Base-by-base conservation (phyloP, 2,329 filamentous ascomycete species). In the Arthrobotrys megalospora region DNA sequence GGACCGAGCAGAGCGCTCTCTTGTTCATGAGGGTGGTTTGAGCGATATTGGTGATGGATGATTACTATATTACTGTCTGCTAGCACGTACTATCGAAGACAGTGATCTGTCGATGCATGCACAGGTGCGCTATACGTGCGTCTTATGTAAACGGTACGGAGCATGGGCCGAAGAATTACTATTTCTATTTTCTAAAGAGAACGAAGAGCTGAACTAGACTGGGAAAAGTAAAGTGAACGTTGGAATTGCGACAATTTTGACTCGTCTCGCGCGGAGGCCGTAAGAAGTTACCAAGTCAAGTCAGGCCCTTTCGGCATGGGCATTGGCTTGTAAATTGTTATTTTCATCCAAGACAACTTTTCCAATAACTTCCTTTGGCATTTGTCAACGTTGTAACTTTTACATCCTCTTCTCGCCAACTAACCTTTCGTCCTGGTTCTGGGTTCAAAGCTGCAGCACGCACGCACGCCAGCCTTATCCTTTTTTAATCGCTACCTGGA, bases 161-260 rank as follows among this genome's bases (percentile, higher is more conserved):
- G 14, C 50, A n/a, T 14, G 50, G 3, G 50, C 50, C 50, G 50
- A 53, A 53, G 6, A 6, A 19, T 28, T 28, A 28, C 24, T 28
- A 28, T 28, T 28, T 28, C 24, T 28, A 36, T 28, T 8, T n/a
- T 32, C 47, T 14, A 24, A 60, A 60, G 14, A 34, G 7, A 34
- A 16, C 24, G 12, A 10, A 14, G 14, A 36, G 12, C 3, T 28
- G 11, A 14, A 21, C 52, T 41, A 58, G 14, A n/a, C 58, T 55
- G 48, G 36, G 68, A 58, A 72, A 47, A 55, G 68, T 53, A 58
- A 45, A 55, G 64, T 53, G 58, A 28, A 47, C 68, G 68, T 65
- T 58, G 8, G 69, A 60, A 73, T 60, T 73, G 69, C 69, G 69
- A 73, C 69, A 73, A 58, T 60, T 66, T 60, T 34, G 36, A 21